phyloP scores from a whole-genome alignment of 306 rosid genomes.

The Prunus campanulata region DNA sequence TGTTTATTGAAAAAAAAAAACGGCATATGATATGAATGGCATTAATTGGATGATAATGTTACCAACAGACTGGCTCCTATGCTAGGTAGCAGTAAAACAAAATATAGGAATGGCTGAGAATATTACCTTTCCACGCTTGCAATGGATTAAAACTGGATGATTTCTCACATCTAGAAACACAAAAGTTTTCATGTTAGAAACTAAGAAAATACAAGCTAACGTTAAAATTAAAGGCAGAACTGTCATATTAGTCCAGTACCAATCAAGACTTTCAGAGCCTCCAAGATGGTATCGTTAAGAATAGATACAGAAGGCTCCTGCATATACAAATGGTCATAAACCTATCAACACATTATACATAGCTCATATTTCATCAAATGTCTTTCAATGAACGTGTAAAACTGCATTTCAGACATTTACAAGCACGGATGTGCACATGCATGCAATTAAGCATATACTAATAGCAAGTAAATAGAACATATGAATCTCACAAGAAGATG shows the following conservation, averaged over 20 bases:
- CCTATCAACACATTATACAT: constrained; percentile 1
- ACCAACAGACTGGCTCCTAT: background rate
- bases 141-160: constrained; percentile 64
- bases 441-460: background rate
- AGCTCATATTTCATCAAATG: background rate
- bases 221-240: background rate
- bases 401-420: background rate
- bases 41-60: background rate
- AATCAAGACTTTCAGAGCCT: constrained; percentile 67
- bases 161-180: constrained; percentile 51
- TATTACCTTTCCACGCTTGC: constrained; percentile 64
- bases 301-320: constrained; percentile 62
- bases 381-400: background rate
- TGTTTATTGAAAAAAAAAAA: no score
- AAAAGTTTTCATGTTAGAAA: background rate
- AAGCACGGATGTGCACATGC: background rate
- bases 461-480: background rate
- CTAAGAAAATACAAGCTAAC: background rate
- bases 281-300: constrained; percentile 59
- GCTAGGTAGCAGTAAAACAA: background rate
- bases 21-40: background rate
- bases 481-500: background rate
- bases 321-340: constrained; percentile 15
- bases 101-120: background rate
- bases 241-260: constrained; percentile 39